Base-by-base conservation (phyloP, 176 grass and related monocot genomes). In the Cocos nucifera region DNA sequence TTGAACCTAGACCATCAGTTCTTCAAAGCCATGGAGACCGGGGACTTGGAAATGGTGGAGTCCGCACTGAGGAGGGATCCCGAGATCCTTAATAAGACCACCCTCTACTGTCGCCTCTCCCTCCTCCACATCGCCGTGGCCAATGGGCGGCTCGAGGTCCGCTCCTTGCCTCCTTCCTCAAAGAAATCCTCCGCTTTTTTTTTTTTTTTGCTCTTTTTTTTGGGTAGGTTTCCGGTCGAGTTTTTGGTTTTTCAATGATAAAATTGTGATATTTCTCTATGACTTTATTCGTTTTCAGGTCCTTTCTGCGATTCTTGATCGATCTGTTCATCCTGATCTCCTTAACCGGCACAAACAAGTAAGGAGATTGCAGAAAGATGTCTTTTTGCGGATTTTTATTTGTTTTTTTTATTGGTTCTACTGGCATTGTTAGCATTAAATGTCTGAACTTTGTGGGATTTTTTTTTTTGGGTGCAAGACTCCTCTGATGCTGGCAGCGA, bases 401-500 rank as follows among this genome's bases (percentile, higher is more conserved):
- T 17, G 25, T 67, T 54, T 30, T 55, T 19, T 24, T 51, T 27
- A 16, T 18, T 28, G 35, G 35, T 59, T 28, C 25, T 8, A 0
- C 22, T 4, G 51, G 10, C 17, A 22, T 20, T 19, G 52, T n/a
- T 17, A 44, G 10, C 35, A 12, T 44, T 44, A 55, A 14, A 44
- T 1, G 53, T 22, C 9, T 22, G 8, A 19, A 22, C 39, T 56
- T 22, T 57, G 23, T 18, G 29, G 28, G 53, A 44, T 56, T 19
- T 56, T 27, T 17, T 21, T 55, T 6, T 30, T 30, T 30, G 28
- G 51, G 28, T 10, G 20, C 17, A 39, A 68, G 65, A 68, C 65
- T 55, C 65, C 65, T 6, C 6, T 68, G 65, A 68, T 68, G 52
- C 27, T 68, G 65, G 65, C 65, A 44, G 65, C 65, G 18, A 68